phyloP scores from a whole-genome alignment of 768 basidiomycete species.

The Mrakia frigida region DNA sequence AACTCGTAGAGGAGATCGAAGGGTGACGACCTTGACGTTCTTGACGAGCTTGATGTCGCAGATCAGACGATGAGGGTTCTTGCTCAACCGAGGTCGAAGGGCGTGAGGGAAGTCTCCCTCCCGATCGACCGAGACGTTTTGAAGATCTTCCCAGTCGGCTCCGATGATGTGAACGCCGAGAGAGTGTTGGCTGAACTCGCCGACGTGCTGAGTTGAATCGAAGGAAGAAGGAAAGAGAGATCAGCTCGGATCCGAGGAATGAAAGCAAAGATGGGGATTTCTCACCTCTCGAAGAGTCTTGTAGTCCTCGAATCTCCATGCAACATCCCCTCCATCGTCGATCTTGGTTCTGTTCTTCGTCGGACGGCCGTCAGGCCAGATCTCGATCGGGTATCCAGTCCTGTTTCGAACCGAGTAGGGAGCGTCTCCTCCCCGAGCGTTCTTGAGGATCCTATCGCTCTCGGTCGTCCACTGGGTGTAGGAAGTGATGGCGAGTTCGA shows the following conservation, averaged over 20 bases:
- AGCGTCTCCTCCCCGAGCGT: slow-evolving; percentile 78
- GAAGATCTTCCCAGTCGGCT: slow-evolving; percentile 82
- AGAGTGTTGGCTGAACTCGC: slow-evolving; percentile 60
- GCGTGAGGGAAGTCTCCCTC: slow-evolving; percentile 88
- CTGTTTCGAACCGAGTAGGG: slow-evolving; percentile 89
- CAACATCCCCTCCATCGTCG: slow-evolving; percentile 66
- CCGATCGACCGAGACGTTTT: slow-evolving; percentile 81
- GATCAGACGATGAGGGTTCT: slow-evolving; percentile 70
- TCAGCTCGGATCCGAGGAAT: not conserved
- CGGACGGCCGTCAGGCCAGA: slow-evolving; percentile 71
- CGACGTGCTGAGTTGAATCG: slow-evolving; percentile 22
- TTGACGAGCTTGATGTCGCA: slow-evolving; percentile 85
- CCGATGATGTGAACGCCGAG: slow-evolving; percentile 79
- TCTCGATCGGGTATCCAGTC: slow-evolving; percentile 74
- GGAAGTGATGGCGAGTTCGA: slow-evolving; percentile 72
- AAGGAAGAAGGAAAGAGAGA: not conserved
- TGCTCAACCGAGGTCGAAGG: slow-evolving; percentile 69
- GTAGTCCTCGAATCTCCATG: slow-evolving; percentile 98
- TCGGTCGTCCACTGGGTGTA: slow-evolving; percentile 70
- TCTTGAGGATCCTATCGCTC: slow-evolving; percentile 63
- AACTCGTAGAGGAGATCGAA: slow-evolving; percentile 86
- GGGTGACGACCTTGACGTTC: slow-evolving; percentile 88
- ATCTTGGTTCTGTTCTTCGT: slow-evolving; percentile 53
- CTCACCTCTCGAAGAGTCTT: slow-evolving; percentile 83
- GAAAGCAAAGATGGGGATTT: too few relatives aligned